A percentile compares a stretch with the other conserved stretches of the same genome.
Evolutionary conservation across 345 rosid genomes (phyloP).

Genomic region (Pugionium cornutum): DNA sequence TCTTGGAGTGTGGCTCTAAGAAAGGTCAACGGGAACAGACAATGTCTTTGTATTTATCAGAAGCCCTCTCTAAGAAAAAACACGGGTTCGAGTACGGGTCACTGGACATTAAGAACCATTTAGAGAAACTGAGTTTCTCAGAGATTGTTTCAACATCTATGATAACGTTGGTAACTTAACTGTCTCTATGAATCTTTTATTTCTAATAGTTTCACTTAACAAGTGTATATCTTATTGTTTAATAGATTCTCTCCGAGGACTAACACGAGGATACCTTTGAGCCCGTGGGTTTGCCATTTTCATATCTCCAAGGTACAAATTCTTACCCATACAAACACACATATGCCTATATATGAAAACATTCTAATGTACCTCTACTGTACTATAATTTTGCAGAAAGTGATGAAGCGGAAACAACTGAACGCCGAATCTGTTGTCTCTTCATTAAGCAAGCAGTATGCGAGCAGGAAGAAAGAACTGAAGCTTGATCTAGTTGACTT

Average conservation of each 20-base stretch:
- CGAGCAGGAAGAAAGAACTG: conserved; percentile 36
- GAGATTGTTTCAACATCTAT: conserved; percentile 67
- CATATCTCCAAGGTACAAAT: conserved; percentile 67
- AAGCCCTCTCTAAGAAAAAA: conserved; percentile 63
- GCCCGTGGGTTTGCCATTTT: conserved; percentile 92
- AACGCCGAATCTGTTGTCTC: conserved; percentile 47
- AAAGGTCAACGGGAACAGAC: conserved; percentile 58
- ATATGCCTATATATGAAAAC: neutral
- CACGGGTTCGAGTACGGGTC: conserved; percentile 92
- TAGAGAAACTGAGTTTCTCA: conserved; percentile 69
- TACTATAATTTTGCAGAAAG: conserved; percentile 53
- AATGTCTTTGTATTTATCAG: conserved; percentile 69
- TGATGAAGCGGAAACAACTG: conserved; percentile 55
- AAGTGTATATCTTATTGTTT: conserved; percentile 36
- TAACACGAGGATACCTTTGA: conserved; percentile 34
- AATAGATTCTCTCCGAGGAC: conserved; percentile 55
- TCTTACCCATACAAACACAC: neutral
- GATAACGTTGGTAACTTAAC: conserved; percentile 62
- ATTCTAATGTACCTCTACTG: conserved; percentile 18
- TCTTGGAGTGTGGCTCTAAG: conserved; percentile 81
- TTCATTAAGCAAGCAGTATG: conserved; percentile 51
- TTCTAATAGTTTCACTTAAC: conserved; percentile 14
- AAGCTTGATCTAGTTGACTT: conserved; percentile 45
- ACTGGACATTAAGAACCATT: conserved; percentile 67
- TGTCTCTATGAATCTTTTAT: conserved; percentile 6